These are phyloP conservation scores for Hanseniaspora guilliermondii DNA, from an alignment of 805 yeast species.

Conservation along the genomic window DNA sequence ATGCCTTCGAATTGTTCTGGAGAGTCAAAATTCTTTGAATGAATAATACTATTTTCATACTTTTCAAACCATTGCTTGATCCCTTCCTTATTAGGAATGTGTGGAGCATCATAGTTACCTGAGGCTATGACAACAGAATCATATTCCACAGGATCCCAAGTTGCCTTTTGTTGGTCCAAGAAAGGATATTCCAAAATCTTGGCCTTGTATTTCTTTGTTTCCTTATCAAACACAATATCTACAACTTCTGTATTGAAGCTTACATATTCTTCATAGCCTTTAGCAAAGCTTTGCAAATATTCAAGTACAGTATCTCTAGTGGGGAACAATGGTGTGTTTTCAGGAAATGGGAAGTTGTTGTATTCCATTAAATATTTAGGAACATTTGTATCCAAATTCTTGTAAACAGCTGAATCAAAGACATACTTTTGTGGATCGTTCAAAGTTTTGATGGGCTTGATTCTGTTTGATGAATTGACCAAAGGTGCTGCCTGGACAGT, in stretches of 20 bases:
- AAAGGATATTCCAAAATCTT: constrained; percentile 15
- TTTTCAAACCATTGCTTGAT: constrained; percentile 34
- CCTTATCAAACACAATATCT: constrained; percentile 24
- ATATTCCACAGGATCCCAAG: constrained; percentile 23
- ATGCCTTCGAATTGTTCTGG: constrained; percentile 32
- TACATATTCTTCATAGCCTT: constrained; percentile 32
- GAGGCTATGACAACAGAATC: constrained; percentile 55
- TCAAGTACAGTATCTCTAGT: constrained; percentile 42
- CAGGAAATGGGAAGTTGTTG: constrained; percentile 36
- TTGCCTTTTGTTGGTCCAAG: background rate
- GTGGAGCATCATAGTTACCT: constrained; percentile 56
- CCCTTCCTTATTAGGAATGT: constrained; percentile 44
- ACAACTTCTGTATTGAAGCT: constrained; percentile 38
- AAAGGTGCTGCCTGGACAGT: constrained; percentile 25
- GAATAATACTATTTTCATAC: constrained; percentile 39
- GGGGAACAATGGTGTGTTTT: constrained; percentile 42
- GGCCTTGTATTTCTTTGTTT: constrained; percentile 33
- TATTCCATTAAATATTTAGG: constrained; percentile 53
- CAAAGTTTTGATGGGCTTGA: constrained; percentile 14
- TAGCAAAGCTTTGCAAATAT: constrained; percentile 44
- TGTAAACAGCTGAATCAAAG: constrained; percentile 47
- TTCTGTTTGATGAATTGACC: constrained; percentile 20
- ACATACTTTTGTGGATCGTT: constrained; percentile 22
- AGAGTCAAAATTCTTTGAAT: constrained; percentile 44
- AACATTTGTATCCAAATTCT: constrained; percentile 52